A percentile compares a stretch with the other conserved stretches of the same genome.
Conservation (phyloP, 2,329 filamentous ascomycete species). For the Sporothrix mexicana region DNA sequence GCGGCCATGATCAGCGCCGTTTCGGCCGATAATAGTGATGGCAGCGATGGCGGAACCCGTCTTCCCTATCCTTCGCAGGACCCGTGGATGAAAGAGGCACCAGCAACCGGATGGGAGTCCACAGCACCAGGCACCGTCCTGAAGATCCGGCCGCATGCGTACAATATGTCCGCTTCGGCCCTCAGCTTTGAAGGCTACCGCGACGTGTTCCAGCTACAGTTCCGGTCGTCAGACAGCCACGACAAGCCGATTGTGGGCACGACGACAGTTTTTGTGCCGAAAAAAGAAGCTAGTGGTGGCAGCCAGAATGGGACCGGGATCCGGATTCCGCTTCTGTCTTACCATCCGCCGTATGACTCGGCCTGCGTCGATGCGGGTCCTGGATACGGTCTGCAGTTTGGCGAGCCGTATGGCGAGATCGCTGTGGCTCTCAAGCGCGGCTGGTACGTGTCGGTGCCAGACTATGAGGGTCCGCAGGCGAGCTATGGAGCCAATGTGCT, state of each 20-base stretch:
- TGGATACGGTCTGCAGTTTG: slow-evolving; percentile 44
- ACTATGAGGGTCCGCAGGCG: slow-evolving; percentile 51
- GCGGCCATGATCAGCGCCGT: neutral
- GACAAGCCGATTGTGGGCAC: slow-evolving; percentile 46
- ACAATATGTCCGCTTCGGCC: slow-evolving; percentile 35
- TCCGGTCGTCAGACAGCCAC: slow-evolving; percentile 45
- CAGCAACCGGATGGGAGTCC: slow-evolving; percentile 38
- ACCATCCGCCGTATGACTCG: slow-evolving; percentile 49
- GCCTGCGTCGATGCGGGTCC: slow-evolving; percentile 48
- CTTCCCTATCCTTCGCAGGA: slow-evolving; percentile 14
- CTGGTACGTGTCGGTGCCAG: slow-evolving; percentile 52
- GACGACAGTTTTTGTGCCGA: slow-evolving; percentile 45
- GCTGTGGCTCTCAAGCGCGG: slow-evolving; percentile 47
- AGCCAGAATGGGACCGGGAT: neutral
- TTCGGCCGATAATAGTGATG: neutral
- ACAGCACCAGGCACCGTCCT: slow-evolving; percentile 40
- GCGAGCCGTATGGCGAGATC: slow-evolving; percentile 42
- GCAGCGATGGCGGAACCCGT: slow-evolving; percentile 6
- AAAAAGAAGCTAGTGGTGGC: slow-evolving; percentile 7
- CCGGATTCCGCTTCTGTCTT: slow-evolving; percentile 45
- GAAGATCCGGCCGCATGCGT: slow-evolving; percentile 40
- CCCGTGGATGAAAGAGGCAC: slow-evolving; percentile 36
- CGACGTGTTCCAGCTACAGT: slow-evolving; percentile 46
- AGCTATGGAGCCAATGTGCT: slow-evolving; percentile 49
- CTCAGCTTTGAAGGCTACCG: slow-evolving; percentile 33